A percentile compares a stretch with the other conserved stretches of the same genome.
Conservation (phyloP, 1,284 basidiomycete species). For the Retiboletus fuscus region DNA sequence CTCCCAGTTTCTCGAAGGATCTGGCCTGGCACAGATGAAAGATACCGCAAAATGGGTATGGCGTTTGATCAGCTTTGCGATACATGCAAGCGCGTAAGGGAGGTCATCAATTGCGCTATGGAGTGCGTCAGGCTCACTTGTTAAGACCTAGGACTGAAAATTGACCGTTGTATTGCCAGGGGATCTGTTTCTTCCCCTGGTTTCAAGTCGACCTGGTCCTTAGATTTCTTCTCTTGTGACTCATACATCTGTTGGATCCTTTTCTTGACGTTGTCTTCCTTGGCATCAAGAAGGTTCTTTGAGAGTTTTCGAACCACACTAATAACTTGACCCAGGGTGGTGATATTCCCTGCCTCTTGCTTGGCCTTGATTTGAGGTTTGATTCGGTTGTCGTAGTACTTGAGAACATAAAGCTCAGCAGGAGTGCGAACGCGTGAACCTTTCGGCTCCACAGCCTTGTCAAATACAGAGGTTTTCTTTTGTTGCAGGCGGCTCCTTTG, state of each 20-base stretch:
- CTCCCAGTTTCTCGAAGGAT: constrained; percentile 20
- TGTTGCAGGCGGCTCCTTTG: neutral
- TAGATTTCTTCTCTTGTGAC: neutral
- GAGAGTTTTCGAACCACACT: neutral
- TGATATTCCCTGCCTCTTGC: neutral
- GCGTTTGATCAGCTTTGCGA: constrained; percentile 3
- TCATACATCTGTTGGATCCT: constrained; percentile 11
- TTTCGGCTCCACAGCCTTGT: constrained; percentile 2
- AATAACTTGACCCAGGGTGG: neutral
- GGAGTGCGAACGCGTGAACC: neutral
- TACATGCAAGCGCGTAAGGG: neutral
- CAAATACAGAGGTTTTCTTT: no score
- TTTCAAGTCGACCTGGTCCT: no score
- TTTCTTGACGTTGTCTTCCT: constrained; percentile 3
- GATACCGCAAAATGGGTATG: constrained; percentile 10
- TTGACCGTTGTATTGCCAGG: neutral
- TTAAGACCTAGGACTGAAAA: neutral
- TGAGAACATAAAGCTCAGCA: constrained; percentile 3
- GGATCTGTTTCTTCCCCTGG: constrained; percentile 12
- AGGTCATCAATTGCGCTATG: constrained; percentile 21
- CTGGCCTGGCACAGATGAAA: no score
- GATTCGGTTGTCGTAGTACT: constrained; percentile 16
- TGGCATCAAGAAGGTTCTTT: constrained; percentile 1
- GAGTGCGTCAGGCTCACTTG: neutral
- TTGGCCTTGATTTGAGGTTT: constrained; percentile 6